Evolutionary conservation across 1,139 yeast genomes (phyloP).

Genomic region (Zygosaccharomyces pseudobailii): DNA sequence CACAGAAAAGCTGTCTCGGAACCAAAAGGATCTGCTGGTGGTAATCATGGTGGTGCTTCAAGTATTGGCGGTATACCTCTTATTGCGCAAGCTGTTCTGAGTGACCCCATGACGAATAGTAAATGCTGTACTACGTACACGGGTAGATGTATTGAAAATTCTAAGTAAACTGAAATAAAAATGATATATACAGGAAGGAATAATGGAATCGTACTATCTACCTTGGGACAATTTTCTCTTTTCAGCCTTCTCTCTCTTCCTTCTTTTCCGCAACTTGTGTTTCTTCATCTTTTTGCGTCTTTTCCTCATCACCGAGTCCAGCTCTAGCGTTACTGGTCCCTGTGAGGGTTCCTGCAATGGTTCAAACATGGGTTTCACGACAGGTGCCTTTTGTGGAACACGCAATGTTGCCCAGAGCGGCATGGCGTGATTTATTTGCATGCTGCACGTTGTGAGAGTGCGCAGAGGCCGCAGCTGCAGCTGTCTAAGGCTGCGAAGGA

Average conservation of each 20-base stretch:
- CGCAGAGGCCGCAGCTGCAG: constrained; percentile 4
- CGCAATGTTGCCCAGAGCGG: not conserved
- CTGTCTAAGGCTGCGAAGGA: constrained; percentile 4
- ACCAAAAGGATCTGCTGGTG: constrained; percentile 16
- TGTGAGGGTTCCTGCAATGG: constrained; percentile 1
- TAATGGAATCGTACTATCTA: constrained; percentile 14
- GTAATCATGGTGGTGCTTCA: constrained; percentile 14
- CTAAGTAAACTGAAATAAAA: not conserved
- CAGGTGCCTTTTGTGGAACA: not conserved
- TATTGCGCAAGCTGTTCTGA: constrained; percentile 13
- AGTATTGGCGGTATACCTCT: constrained; percentile 13
- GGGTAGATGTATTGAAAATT: not conserved
- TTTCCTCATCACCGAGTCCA: constrained; percentile 63
- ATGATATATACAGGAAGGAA: constrained; percentile 13
- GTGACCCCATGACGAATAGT: not conserved
- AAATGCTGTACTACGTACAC: constrained; percentile 1
- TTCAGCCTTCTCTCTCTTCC: constrained; percentile 42
- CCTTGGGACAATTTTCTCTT: constrained; percentile 33
- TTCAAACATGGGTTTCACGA: not conserved
- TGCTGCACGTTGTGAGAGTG: constrained; percentile 1
- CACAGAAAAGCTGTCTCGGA: constrained; percentile 20
- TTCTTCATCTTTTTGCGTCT: constrained; percentile 70
- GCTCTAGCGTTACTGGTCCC: constrained; percentile 11
- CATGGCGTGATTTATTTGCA: not conserved
- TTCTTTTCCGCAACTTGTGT: constrained; percentile 68